Conservation (phyloP, 306 rosid genomes). For the Casuarina glauca region DNA sequence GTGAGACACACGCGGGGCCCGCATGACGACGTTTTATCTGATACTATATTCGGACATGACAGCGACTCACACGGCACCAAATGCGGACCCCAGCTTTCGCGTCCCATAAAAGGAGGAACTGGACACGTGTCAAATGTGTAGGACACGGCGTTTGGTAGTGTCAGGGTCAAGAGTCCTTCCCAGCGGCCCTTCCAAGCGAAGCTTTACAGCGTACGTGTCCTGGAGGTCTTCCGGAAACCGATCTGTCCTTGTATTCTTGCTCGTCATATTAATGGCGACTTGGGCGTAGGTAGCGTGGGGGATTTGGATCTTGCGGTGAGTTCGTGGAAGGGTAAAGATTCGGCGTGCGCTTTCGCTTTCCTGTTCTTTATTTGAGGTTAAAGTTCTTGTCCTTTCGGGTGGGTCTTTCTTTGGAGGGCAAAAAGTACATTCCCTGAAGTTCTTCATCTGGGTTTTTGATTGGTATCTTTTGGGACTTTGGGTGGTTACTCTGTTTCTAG, state of each 20-base stretch:
- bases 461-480: conserved; percentile 2
- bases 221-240: no score
- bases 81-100: background rate
- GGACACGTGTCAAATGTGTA: conserved; percentile 21
- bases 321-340: no score
- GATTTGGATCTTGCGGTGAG: no score
- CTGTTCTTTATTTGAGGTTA: background rate
- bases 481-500: background rate
- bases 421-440: background rate
- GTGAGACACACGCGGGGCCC: background rate
- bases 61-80: background rate
- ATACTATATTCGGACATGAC: conserved; percentile 9
- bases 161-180: background rate
- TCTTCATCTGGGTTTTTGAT: background rate
- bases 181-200: conserved; percentile 31
- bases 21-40: background rate
- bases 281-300: no score
- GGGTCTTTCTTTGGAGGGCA: background rate
- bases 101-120: background rate
- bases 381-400: background rate
- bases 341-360: no score
- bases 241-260: no score
- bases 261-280: no score
- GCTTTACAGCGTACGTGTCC: conserved; percentile 22
- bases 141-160: background rate